Base-by-base conservation (phyloP, 73 alveolate species). In the Stentor roeselii region DNA sequence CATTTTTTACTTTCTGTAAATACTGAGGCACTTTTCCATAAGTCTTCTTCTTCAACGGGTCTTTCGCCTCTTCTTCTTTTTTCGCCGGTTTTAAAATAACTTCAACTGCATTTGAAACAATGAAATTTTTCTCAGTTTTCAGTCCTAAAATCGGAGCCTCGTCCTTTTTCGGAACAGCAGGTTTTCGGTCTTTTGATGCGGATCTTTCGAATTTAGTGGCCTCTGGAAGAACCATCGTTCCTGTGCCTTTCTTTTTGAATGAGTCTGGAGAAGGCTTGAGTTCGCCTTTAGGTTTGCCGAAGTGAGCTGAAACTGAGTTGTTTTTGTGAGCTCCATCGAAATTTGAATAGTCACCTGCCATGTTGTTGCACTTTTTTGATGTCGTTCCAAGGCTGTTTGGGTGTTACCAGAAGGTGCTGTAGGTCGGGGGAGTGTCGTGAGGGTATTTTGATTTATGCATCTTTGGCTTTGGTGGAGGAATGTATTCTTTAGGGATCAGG, bases 401-500 rank as follows among this genome's bases (percentile, higher is more conserved):
- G n/a, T n/a, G n/a, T n/a, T n/a, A n/a, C n/a, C 74, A 14, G 90
- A 96, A 95, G 11, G 99, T 96, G 67, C 95, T 86, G 39, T 93
- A 96, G 60, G 99, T 95, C 58, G 99, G 99, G 31, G 97, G 92
- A 67, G 89, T 89, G 21, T 85, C 50, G 15, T 85, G 87, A 3
- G 98, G 97, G 87, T 89, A 93, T 59, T 78, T 76, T 36, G 98
- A 95, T 84, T 86, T 90, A 86, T 96, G 89, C 75, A 90, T 74
- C 82, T 88, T 93, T 39, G 93, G 94, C 85, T 89, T 93, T 3
- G 98, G 98, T 6, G 97, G 96, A 36, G 94, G 87, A 78, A 88
- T 90, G 59, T 88, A 87, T 60, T 89, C 96, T 86, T 96, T 95
- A 31, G 98, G 98, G 78, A 96, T 92, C 76, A 96, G 77, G 84